Conservation (phyloP, 352 stramenopile species). For the Phytophthora chlamydospora region DNA sequence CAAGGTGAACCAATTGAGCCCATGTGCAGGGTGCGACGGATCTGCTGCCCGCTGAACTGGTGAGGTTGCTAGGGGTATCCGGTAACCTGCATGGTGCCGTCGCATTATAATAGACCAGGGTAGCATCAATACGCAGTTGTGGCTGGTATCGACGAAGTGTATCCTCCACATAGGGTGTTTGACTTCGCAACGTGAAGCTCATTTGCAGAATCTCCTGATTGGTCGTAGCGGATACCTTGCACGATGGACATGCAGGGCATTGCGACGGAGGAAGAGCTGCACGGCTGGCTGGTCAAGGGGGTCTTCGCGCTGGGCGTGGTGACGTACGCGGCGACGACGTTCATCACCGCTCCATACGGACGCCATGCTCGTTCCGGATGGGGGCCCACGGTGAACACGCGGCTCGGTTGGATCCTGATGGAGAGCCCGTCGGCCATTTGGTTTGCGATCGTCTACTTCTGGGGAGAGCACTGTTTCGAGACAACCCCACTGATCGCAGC, state of each 20-base stretch:
- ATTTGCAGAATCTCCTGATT: constrained; percentile 19
- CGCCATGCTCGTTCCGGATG: constrained; percentile 59
- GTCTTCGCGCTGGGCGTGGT: constrained; percentile 62
- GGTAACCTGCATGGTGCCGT: background rate
- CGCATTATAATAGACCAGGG: background rate
- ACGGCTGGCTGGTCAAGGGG: constrained; percentile 54
- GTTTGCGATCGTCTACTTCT: constrained; percentile 57
- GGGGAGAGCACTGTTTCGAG: constrained; percentile 42
- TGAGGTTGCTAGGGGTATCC: background rate
- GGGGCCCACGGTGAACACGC: constrained; percentile 60
- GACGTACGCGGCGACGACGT: constrained; percentile 53
- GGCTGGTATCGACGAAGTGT: too few species aligned
- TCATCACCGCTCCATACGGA: constrained; percentile 72
- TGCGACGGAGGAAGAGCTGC: constrained; percentile 50
- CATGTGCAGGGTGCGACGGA: too few species aligned
- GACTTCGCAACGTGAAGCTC: background rate
- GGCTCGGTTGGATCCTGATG: constrained; percentile 77
- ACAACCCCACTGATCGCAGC: constrained; percentile 56
- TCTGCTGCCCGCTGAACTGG: too few species aligned
- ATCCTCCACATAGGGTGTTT: background rate
- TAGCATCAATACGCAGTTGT: too few species aligned
- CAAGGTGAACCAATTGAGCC: too few species aligned
- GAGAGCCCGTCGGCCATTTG: constrained; percentile 70
- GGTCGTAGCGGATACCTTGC: constrained; percentile 1
- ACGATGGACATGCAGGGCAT: constrained; percentile 30